phyloP scores from a whole-genome alignment of 2,329 filamentous ascomycete genomes.

The Nigrospora oryzae region DNA sequence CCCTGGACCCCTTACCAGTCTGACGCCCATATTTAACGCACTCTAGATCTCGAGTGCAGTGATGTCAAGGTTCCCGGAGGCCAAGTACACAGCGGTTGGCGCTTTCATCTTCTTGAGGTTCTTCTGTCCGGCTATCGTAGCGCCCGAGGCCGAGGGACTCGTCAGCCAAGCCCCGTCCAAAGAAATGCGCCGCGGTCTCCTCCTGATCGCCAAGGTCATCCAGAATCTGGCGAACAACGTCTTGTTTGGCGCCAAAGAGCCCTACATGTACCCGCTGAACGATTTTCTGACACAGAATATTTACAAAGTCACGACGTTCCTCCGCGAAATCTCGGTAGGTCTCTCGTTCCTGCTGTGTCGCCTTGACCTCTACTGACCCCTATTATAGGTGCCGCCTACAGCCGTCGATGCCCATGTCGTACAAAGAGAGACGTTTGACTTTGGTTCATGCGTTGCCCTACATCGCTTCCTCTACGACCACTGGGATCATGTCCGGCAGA shows the following conservation, averaged over 20 bases:
- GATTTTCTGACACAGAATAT: slow-evolving; percentile 62
- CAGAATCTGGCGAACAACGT: slow-evolving; percentile 67
- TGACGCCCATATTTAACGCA: slow-evolving; percentile 5
- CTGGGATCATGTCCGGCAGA: slow-evolving; percentile 61
- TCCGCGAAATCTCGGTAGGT: slow-evolving; percentile 58
- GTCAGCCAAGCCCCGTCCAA: slow-evolving; percentile 53
- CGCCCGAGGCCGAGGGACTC: slow-evolving; percentile 60
- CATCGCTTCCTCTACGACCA: slow-evolving; percentile 65
- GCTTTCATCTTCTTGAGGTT: slow-evolving; percentile 65
- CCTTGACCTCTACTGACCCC: slow-evolving; percentile 9
- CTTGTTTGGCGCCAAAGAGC: slow-evolving; percentile 62
- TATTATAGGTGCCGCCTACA: slow-evolving; percentile 36
- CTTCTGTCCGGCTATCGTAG: slow-evolving; percentile 65
- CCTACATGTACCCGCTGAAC: slow-evolving; percentile 65
- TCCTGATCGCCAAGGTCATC: slow-evolving; percentile 63
- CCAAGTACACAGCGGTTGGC: slow-evolving; percentile 64
- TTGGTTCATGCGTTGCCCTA: slow-evolving; percentile 61
- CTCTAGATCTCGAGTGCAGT: slow-evolving; percentile 53
- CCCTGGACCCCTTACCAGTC: neutral
- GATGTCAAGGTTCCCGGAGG: slow-evolving; percentile 54
- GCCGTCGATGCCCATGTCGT: slow-evolving; percentile 28
- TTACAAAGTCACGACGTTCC: slow-evolving; percentile 56
- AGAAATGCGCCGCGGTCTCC: slow-evolving; percentile 58
- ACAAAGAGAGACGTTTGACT: slow-evolving; percentile 50
- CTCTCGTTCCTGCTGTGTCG: neutral